Percentiles rank a stretch among this genome's conserved stretches.
Evolutionary conservation across 176 grass and related monocot species (phyloP).

Genomic region (Oryza brachyantha): DNA sequence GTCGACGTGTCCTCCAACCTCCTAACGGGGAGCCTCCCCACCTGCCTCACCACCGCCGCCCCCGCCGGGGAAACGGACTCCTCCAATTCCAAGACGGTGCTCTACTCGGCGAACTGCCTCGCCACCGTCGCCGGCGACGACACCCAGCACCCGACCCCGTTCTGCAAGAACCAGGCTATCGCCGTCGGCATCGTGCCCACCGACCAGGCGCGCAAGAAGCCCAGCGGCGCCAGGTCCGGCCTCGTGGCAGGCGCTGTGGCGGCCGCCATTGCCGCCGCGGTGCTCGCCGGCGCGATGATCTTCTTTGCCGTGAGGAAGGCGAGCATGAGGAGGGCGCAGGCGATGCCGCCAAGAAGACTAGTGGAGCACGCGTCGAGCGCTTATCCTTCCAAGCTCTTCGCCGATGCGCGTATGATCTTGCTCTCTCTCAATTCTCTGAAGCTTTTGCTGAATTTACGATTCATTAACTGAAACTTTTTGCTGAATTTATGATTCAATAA

Average conservation of each 20-base stretch:
- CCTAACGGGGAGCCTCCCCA: slow-evolving; percentile 72
- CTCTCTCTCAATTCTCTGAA: neutral
- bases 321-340: slow-evolving; percentile 34
- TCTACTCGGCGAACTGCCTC: slow-evolving; percentile 66
- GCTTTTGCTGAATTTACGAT: neutral
- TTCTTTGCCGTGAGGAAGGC: slow-evolving; percentile 51
- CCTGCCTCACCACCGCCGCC: slow-evolving; percentile 38
- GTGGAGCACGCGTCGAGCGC: slow-evolving; percentile 82
- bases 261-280: slow-evolving; percentile 29
- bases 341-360: slow-evolving; percentile 47
- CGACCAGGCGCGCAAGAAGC: slow-evolving; percentile 15
- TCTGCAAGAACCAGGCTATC: slow-evolving; percentile 93
- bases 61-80: neutral
- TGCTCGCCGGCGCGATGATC: slow-evolving; percentile 25
- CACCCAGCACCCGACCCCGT: slow-evolving; percentile 58
- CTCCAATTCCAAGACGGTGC: slow-evolving; percentile 30
- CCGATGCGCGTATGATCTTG: slow-evolving; percentile 69
- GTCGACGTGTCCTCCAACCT: slow-evolving; percentile 86
- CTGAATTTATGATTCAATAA: neutral
- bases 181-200: slow-evolving; percentile 81
- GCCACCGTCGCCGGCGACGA: neutral
- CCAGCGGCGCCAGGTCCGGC: slow-evolving; percentile 20
- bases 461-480: neutral
- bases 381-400: slow-evolving; percentile 77
- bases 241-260: slow-evolving; percentile 23